Conservation (phyloP, 306 rosid genomes). For the Benincasa hispida region DNA sequence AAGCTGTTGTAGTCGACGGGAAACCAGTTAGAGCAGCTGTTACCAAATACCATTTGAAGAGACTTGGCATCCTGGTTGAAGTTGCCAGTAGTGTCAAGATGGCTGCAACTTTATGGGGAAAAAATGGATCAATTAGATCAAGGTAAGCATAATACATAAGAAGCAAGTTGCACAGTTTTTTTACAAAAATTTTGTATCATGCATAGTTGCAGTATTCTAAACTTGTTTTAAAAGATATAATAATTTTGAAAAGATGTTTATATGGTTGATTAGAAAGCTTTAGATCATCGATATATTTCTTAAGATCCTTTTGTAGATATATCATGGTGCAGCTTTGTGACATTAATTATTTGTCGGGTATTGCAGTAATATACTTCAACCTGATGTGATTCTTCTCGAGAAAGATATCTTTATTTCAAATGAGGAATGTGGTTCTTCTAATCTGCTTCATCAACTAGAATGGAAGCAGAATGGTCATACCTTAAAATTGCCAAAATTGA, state of each 20-base stretch:
- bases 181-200: neutral
- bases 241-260: no score
- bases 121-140: slow-evolving; percentile 39
- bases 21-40: slow-evolving; percentile 96
- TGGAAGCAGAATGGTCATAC: slow-evolving; percentile 53
- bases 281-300: neutral
- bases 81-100: slow-evolving; percentile 41
- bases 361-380: slow-evolving; percentile 42
- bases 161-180: neutral
- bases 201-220: slow-evolving; percentile 18
- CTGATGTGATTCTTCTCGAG: slow-evolving; percentile 76
- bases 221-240: neutral
- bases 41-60: slow-evolving; percentile 75
- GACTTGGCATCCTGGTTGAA: slow-evolving; percentile 79
- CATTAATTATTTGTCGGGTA: neutral
- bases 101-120: slow-evolving; percentile 43
- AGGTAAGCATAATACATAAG: slow-evolving; percentile 24
- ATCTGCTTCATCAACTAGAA: slow-evolving; percentile 33
- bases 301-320: neutral
- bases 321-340: neutral
- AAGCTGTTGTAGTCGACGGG: slow-evolving; percentile 71
- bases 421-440: slow-evolving; percentile 39
- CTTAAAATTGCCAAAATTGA: slow-evolving; percentile 52
- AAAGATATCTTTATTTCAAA: slow-evolving; percentile 68
- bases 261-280: neutral